Evolutionary conservation across 1,284 basidiomycete genomes (phyloP), one percentile per base, ranked within the genome.

Genomic region (Neolentinus lepideus): DNA sequence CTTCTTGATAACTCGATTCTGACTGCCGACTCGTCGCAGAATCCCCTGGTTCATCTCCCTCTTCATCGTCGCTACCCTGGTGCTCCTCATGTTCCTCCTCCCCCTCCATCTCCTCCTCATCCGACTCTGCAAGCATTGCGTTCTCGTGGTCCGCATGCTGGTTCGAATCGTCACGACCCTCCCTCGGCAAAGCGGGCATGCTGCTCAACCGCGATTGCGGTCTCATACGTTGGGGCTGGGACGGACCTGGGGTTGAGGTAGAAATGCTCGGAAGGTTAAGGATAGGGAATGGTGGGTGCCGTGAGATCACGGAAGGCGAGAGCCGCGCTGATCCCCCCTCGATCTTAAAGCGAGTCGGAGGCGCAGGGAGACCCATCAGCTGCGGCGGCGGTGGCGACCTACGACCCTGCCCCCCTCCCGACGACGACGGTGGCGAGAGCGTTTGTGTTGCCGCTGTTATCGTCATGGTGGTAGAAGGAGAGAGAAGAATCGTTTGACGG

Each of bases 131-230:
- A 19, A 72, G 60, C 27, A 61, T 67, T 38, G 66, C 67, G 48
- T 70, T 68, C 31, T 77, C 75, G 56, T 73, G 72, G 51, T 73
- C 71, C 8, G 66, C 67, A 56, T 65, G 64, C n/a, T 64, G 65
- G 38, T 70, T 72, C n/a, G 57, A 54, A 19, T 69, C 66, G 56
- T 64, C 66, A 21, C 60, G 65, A 16, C 79, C 79, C 52, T 75
- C 69, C 73, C 72, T 50, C 6, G 47, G 47, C 27, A 50, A 29
- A 25, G 47, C 47, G 22, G 47, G 47, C 47, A 50, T 50, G n/a
- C 47, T 50, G 16, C 47, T 50, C 47, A 50, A 29, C 47, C 47
- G 22, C 24, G 47, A 26, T 21, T 50, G 47, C 6, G 47, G 47
- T 26, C 47, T 3, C 6, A 29, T 25, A 25, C 47, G 47, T n/a